Evolutionary conservation across 129 eudicot genomes (phyloP), one percentile per base, ranked within the genome.

Genomic region (Tanacetum coccineum): DNA sequence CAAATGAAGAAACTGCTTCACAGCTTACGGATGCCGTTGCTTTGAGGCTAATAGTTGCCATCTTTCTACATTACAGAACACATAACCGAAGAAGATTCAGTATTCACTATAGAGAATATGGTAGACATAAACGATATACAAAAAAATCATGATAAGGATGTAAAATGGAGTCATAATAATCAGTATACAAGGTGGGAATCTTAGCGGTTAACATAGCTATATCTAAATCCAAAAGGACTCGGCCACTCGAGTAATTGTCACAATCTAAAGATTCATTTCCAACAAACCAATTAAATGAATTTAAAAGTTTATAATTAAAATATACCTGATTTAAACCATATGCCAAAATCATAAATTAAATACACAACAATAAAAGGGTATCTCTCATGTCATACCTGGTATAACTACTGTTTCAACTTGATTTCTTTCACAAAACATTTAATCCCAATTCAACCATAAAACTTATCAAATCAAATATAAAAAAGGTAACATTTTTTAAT

Each of bases 31-130:
- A 50, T 50, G 55, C n/a, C 6, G 55, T n/a, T 15, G 55, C 78
- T 61, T 79, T 88, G 69, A 88, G 89, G 81, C 89, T 85, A 55
- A 65, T 81, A 63, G 94, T 84, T 59, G 94, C 90, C 96, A 89
- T 89, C 72, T 75, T 74, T n/a, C 26, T 64, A 70, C 71, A 67
- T 76, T 76, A 71, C 49, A 73, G 62, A 64, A 44, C 59, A 73
- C 62, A 76, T 53, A 42, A 28, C n/a, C n/a, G n/a, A 21, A 42
- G 6, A 61, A 74, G 26, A 45, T 44, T 47, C 5, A 40, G 15
- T 10, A 2, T 18, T 44, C 54, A 49, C 11, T 13, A 8, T 12
- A 12, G n/a, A 5, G 4, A 2, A 0, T 12, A 50, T 50, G n/a
- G 55, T 5, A n/a, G n/a, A n/a, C n/a, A n/a, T n/a, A n/a, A n/a